Evolutionary conservation across 2,329 filamentous ascomycete genomes (phyloP), one percentile per base, ranked within the genome.

Genomic region (Scortechinia acanthostroma): DNA sequence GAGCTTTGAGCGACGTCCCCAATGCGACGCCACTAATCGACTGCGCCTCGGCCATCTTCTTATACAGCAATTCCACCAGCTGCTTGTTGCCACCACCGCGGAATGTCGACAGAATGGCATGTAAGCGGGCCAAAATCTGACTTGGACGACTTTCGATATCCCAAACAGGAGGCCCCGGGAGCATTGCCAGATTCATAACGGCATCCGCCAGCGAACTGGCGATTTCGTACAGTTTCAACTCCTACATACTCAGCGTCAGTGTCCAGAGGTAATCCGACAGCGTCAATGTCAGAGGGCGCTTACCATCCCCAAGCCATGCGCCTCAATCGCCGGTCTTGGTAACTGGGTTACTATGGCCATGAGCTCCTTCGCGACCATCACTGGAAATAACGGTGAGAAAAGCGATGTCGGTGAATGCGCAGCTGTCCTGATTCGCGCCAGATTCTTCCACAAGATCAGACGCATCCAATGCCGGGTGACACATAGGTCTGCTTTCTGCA

Each of bases 381-480:
- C 57, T 0, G 69, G 70, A 44, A 48, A 60, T 50, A 1, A 52
- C 47, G 22, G 54, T 47, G 33, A 59, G 48, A n/a, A 53, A 55
- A 6, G 61, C 47, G 14, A 49, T 45, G 16, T 48, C 43, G 13
- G 44, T 43, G 21, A 16, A 37, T 4, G 21, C 40, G 4, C 15
- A 15, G n/a, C 37, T 4, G 3, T 22, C 45, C 15, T 22, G 22
- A 17, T 25, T 43, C 42, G 43, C 45, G 3, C 25, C 25, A n/a
- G 25, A 21, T 42, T 16, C 15, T 68, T 61, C 70, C 69, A 74
- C 14, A 73, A 49, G 2, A 73, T 61, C 35, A 70, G 65, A 4
- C 68, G 64, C 70, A 74, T 73, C 70, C 70, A 74, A 42, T 72
- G 69, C 1, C 67, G 57, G 0, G 70, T 73, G 2, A 73, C 69